Percentiles rank a stretch among this genome's conserved stretches.
phyloP scores from a whole-genome alignment of 257 asterid genomes.

The Henckelia pumila region DNA sequence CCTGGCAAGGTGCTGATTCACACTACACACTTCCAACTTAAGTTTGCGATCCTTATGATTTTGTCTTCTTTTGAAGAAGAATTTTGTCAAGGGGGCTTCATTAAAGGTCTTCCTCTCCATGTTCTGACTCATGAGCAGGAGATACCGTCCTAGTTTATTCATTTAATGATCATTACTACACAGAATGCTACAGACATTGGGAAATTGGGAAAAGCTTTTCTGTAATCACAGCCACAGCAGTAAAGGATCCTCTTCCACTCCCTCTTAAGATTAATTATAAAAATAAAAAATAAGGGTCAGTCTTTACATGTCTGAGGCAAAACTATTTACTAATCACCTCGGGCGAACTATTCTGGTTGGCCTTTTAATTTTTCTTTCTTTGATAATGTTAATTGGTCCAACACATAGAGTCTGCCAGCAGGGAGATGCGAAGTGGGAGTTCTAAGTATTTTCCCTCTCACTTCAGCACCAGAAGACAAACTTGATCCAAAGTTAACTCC shows the following conservation, averaged over 20 bases:
- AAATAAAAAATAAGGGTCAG: neutral
- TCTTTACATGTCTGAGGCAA: neutral
- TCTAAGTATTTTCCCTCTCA: neutral
- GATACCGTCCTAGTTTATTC: neutral
- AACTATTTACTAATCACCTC: neutral
- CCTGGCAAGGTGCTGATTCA: neutral
- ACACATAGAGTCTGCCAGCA: neutral
- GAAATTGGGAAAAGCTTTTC: neutral
- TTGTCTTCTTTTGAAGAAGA: slow-evolving; percentile 3
- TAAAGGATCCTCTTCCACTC: neutral
- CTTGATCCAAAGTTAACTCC: slow-evolving; percentile 1
- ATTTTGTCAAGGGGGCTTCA: neutral
- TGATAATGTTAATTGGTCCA: neutral
- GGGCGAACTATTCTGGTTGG: neutral
- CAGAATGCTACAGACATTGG: neutral
- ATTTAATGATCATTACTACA: too few species aligned
- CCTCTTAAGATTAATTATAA: neutral
- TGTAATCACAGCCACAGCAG: neutral
- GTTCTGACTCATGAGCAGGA: neutral
- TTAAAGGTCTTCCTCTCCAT: neutral
- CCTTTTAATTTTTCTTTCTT: neutral
- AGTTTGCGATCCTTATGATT: neutral
- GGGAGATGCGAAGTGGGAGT: neutral
- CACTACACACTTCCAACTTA: neutral
- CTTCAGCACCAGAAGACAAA: slow-evolving; percentile 12